Evolutionary conservation across 192 early-diverging fungal genomes (phyloP).

Genomic region (Gamsiella multidivaricata): DNA sequence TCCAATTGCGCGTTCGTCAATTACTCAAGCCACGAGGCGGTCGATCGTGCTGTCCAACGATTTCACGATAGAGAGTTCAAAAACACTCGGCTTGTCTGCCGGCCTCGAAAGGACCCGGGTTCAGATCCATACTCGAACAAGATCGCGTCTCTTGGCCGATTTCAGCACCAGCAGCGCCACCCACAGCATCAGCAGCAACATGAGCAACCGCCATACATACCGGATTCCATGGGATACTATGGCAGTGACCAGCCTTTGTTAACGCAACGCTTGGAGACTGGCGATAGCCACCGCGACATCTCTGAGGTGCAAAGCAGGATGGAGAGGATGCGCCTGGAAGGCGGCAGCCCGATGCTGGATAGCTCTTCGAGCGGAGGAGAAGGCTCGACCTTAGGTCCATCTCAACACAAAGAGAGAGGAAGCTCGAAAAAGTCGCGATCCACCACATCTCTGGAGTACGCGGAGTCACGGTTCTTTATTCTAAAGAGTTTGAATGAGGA

Average conservation of each 20-base stretch:
- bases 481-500: conserved; percentile 62
- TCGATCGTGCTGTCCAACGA: conserved; percentile 53
- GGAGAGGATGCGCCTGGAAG: conserved; percentile 34
- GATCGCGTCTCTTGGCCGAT: background rate
- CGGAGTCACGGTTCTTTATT: conserved; percentile 58
- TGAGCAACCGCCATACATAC: conserved; percentile 15
- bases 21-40: conserved; percentile 60
- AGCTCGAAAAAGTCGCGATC: conserved; percentile 36
- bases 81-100: conserved; percentile 55
- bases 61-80: conserved; percentile 62
- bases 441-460: conserved; percentile 35
- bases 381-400: background rate
- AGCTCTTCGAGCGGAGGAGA: conserved; percentile 34
- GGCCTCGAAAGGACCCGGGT: conserved; percentile 58
- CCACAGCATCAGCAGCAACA: background rate
- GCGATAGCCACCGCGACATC: background rate
- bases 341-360: conserved; percentile 24
- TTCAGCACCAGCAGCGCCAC: conserved; percentile 2
- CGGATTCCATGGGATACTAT: conserved; percentile 13
- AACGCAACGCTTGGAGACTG: background rate
- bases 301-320: conserved; percentile 26
- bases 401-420: background rate
- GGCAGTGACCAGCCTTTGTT: background rate
- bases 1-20: conserved; percentile 65
- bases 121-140: conserved; percentile 15